A percentile compares a stretch with the other conserved stretches of the same genome.
Conservation (phyloP, 495 filamentous ascomycete genomes). For the Sphaerosporella brunnea region DNA sequence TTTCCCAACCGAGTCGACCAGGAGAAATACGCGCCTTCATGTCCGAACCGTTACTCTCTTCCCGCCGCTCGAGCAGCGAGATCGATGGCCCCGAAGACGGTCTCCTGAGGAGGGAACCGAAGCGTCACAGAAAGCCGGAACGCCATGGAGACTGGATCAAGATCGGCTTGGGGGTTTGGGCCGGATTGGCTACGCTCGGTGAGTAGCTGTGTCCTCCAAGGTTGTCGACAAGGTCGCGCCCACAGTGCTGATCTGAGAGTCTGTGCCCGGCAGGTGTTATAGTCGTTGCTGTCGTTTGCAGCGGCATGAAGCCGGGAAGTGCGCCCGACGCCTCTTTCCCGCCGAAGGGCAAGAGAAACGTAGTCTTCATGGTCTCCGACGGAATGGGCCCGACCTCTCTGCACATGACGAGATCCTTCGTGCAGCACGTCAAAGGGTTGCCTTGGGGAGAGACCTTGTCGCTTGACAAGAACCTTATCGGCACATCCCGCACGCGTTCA, state of each 20-base stretch:
- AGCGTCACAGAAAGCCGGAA: background rate
- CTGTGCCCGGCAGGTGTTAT: too few relatives aligned
- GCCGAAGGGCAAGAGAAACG: slow-evolving; percentile 62
- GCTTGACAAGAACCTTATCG: slow-evolving; percentile 73
- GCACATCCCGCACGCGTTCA: slow-evolving; percentile 71
- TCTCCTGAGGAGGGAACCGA: background rate
- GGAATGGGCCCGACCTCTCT: slow-evolving; percentile 89
- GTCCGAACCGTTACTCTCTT: slow-evolving; percentile 1
- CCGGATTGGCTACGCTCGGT: slow-evolving; percentile 61
- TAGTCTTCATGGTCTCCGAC: slow-evolving; percentile 98
- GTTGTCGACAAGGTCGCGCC: too few relatives aligned
- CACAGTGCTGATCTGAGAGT: slow-evolving; percentile 35
- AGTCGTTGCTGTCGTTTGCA: slow-evolving; percentile 24
- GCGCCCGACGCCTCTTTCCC: slow-evolving; percentile 28
- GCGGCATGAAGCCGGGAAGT: slow-evolving; percentile 9
- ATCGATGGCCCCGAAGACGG: slow-evolving; percentile 4
- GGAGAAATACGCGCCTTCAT: too few relatives aligned
- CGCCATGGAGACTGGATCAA: slow-evolving; percentile 38
- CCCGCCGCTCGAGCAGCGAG: slow-evolving; percentile 4
- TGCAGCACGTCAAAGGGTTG: slow-evolving; percentile 47
- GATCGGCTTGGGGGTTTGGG: slow-evolving; percentile 67
- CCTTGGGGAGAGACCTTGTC: slow-evolving; percentile 53
- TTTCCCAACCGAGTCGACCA: too few relatives aligned
- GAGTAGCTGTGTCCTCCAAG: too few relatives aligned
- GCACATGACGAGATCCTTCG: slow-evolving; percentile 63